phyloP scores from a whole-genome alignment of 345 rosid genomes.

The Alliaria petiolata region DNA sequence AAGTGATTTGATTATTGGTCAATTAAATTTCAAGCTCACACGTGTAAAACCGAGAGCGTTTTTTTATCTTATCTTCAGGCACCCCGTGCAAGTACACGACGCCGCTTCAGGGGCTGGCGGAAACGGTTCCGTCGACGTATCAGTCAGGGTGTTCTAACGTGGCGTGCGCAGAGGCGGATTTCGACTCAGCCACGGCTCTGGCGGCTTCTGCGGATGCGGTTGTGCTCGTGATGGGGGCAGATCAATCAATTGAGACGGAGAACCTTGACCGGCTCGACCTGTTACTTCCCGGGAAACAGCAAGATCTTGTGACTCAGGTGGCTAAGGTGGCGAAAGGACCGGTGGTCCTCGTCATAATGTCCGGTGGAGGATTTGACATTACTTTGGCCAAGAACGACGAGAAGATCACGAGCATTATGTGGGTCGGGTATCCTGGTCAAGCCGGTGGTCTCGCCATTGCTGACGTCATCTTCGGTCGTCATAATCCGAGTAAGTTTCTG shows the following conservation, averaged over 20 bases:
- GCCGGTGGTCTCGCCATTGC: slow-evolving; percentile 80
- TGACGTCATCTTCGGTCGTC: slow-evolving; percentile 56
- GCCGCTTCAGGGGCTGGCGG: slow-evolving; percentile 56
- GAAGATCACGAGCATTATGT: slow-evolving; percentile 43
- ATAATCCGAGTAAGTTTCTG: slow-evolving; percentile 58
- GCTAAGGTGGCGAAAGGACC: slow-evolving; percentile 65
- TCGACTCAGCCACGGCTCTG: slow-evolving; percentile 39
- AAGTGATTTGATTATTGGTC: background rate
- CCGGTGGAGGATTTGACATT: slow-evolving; percentile 75
- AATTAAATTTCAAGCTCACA: background rate
- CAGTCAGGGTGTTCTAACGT: slow-evolving; percentile 40
- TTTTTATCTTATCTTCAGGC: slow-evolving; percentile 34
- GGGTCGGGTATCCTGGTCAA: slow-evolving; percentile 73
- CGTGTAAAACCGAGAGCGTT: background rate
- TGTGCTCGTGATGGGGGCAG: slow-evolving; percentile 58
- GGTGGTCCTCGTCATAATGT: slow-evolving; percentile 74
- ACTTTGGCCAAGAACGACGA: slow-evolving; percentile 56
- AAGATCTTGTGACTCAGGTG: slow-evolving; percentile 46
- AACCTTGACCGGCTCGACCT: slow-evolving; percentile 46
- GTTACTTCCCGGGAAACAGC: slow-evolving; percentile 65
- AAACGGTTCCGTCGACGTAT: slow-evolving; percentile 42
- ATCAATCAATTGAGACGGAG: slow-evolving; percentile 54
- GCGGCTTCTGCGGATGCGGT: slow-evolving; percentile 62
- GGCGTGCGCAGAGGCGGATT: slow-evolving; percentile 40
- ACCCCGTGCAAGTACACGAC: slow-evolving; percentile 64